phyloP scores from a whole-genome alignment of 177 flowering plant species.

The Tripterygium wilfordii region DNA sequence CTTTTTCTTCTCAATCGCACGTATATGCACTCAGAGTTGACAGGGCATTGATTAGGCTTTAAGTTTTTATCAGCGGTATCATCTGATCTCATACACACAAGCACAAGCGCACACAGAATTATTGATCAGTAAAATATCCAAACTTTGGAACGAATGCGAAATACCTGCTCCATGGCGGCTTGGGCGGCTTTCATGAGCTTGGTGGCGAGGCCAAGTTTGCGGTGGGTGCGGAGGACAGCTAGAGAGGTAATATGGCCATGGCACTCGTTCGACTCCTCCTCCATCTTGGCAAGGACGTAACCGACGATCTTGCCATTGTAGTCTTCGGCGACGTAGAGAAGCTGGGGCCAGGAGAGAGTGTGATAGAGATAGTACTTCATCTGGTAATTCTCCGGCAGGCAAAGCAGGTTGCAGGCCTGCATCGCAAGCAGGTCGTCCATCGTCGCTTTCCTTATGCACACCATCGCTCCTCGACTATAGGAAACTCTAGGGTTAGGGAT shows the following conservation, averaged over 20 bases:
- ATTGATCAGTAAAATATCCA: neutral
- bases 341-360: slow-evolving; percentile 99
- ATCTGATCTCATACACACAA: too few species aligned
- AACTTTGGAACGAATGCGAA: neutral
- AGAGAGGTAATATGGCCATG: slow-evolving; percentile 98
- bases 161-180: slow-evolving; percentile 79
- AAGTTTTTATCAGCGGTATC: too few species aligned
- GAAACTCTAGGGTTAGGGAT: too few species aligned
- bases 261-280: slow-evolving; percentile 88
- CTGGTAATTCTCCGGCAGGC: slow-evolving; percentile 95
- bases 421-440: slow-evolving; percentile 83
- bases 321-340: slow-evolving; percentile 97
- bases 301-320: slow-evolving; percentile 90
- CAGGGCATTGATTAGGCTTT: too few species aligned
- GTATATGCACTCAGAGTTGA: too few species aligned
- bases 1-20: too few species aligned
- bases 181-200: slow-evolving; percentile 98
- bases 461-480: too few species aligned
- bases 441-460: slow-evolving; percentile 93
- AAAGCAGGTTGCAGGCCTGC: slow-evolving; percentile 91
- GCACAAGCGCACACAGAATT: too few species aligned
- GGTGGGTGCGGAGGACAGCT: slow-evolving; percentile 89
- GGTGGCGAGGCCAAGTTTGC: slow-evolving; percentile 92
- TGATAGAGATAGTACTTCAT: slow-evolving; percentile 96
- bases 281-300: slow-evolving; percentile 96